Evolutionary conservation across 768 basidiomycete species (phyloP).

Genomic region (Flagelloscypha sp.): DNA sequence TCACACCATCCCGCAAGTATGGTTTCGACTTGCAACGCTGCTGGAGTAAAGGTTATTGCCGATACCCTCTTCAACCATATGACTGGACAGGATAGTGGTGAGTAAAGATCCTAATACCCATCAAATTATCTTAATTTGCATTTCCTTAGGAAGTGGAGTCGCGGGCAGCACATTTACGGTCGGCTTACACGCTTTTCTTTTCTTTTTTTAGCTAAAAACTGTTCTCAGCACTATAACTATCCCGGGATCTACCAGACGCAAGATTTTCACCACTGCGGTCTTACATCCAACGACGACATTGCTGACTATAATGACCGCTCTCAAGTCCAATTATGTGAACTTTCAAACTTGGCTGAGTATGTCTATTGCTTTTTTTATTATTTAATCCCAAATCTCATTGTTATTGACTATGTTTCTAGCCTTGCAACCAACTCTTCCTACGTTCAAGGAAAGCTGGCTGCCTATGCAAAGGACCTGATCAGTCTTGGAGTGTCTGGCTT

Average conservation of each 20-base stretch:
- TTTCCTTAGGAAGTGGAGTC: conserved; percentile 44
- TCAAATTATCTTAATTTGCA: too few relatives aligned
- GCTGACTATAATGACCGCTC: conserved; percentile 42
- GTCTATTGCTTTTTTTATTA: conserved; percentile 12
- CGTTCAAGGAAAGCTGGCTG: conserved; percentile 45
- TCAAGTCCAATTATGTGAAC: conserved; percentile 53
- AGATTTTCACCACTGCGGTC: conserved; percentile 61
- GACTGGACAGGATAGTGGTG: conserved; percentile 38
- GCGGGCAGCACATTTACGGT: conserved; percentile 43
- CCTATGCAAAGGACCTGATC: conserved; percentile 52
- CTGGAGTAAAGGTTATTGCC: conserved; percentile 49
- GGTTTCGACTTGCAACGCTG: conserved; percentile 42
- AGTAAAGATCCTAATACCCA: too few relatives aligned
- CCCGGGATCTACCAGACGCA: conserved; percentile 39
- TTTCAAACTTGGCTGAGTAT: conserved; percentile 45
- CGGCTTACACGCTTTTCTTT: too few relatives aligned
- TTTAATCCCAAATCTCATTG: not conserved
- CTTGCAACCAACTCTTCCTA: conserved; percentile 56
- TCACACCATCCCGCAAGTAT: too few relatives aligned
- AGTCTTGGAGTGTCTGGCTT: conserved; percentile 57
- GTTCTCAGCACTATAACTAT: conserved; percentile 48
- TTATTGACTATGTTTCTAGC: conserved; percentile 20
- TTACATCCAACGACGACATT: conserved; percentile 44
- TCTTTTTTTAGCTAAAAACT: too few relatives aligned
- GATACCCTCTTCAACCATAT: conserved; percentile 65